A percentile compares a stretch with the other conserved stretches of the same genome.
These are phyloP conservation scores for Triticum dicoccoides DNA, from an alignment of 176 grass and related monocot species.

Conservation along the genomic window DNA sequence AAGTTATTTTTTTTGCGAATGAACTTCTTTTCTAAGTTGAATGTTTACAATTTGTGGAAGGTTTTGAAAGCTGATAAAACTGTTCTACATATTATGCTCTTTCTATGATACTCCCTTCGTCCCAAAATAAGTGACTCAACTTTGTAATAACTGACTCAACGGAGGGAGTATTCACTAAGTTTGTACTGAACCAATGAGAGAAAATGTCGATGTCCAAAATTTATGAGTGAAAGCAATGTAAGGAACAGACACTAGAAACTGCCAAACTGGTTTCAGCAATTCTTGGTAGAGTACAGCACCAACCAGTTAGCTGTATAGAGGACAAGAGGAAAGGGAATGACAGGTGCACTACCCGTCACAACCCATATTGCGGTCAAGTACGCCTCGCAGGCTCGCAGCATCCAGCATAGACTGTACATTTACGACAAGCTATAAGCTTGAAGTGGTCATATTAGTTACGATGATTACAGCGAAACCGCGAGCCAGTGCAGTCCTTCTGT, in stretches of 20 bases:
- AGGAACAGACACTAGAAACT: not conserved
- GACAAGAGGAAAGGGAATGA: not conserved
- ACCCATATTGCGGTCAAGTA: not conserved
- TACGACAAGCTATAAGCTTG: not conserved
- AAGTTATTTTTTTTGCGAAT: not conserved
- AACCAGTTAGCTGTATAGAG: not conserved
- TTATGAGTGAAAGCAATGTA: not conserved
- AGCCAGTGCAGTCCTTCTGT: not conserved
- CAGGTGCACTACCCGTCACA: not conserved
- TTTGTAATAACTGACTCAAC: too few species aligned
- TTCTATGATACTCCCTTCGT: not conserved
- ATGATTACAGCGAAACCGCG: not conserved
- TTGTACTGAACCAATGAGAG: not conserved
- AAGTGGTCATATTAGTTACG: not conserved
- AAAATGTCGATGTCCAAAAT: not conserved
- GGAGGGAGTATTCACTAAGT: not conserved
- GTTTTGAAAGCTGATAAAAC: not conserved
- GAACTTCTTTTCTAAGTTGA: not conserved
- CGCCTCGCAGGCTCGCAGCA: not conserved
- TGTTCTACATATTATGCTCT: not conserved
- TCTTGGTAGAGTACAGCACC: not conserved
- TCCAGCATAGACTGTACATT: not conserved
- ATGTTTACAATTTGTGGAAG: not conserved
- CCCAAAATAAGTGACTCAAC: too few species aligned
- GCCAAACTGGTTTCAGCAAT: not conserved